Conservation (phyloP, 495 filamentous ascomycete genomes). For the Cairneyella variabilis region DNA sequence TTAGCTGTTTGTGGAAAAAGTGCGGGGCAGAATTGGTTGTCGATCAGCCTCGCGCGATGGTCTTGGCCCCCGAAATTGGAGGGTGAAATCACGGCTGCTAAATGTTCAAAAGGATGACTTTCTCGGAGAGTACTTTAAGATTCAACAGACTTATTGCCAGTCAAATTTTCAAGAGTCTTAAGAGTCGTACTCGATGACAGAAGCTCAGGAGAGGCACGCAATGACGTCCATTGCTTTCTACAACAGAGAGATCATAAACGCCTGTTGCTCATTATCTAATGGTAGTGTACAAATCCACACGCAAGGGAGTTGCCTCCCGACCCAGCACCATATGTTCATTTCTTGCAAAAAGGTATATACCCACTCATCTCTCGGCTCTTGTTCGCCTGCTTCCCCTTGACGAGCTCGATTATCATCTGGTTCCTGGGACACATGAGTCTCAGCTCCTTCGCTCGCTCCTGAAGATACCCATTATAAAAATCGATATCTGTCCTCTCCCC, state of each 20-base stretch:
- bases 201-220: neutral
- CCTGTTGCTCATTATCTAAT: neutral
- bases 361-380: constrained; percentile 3
- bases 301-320: neutral
- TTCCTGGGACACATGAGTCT: constrained; percentile 19
- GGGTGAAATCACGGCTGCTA: too few relatives aligned
- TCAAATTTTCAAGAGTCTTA: neutral
- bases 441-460: constrained; percentile 15
- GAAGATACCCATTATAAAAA: constrained; percentile 29
- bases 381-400: constrained; percentile 22
- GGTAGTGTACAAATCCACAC: neutral
- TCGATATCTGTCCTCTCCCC: constrained; percentile 27
- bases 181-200: neutral
- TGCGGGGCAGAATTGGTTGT: too few relatives aligned
- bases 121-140: too few relatives aligned
- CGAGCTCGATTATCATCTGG: constrained; percentile 12
- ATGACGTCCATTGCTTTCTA: neutral
- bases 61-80: too few relatives aligned
- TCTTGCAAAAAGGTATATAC: constrained; percentile 25
- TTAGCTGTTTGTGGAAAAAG: constrained; percentile 7
- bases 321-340: too few relatives aligned
- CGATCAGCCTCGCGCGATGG: constrained; percentile 5
- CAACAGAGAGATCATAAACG: neutral
- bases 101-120: too few relatives aligned
- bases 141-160: too few relatives aligned